Evolutionary conservation across 2,329 filamentous ascomycete genomes (phyloP), one percentile per base, ranked within the genome.

Genomic region (Arthrobotrys entomopaga): DNA sequence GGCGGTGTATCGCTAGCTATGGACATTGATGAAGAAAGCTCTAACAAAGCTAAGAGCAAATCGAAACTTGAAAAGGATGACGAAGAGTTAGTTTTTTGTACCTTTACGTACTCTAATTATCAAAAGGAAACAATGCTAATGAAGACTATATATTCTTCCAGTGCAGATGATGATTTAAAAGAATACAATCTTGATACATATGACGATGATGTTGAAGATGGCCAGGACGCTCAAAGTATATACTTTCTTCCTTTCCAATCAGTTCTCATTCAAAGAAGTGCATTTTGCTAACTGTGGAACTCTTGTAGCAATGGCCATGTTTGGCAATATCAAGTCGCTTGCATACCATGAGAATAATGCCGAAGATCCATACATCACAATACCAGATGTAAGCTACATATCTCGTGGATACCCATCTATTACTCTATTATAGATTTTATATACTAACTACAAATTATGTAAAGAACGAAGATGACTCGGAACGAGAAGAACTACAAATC

Each of bases 111-210:
- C 29, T 34, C 6, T 34, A 10, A 34, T 29, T 11, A 34, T n/a
- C 8, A 40, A 24, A 13, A 13, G 1, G 16, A 24, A 15, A 26
- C 19, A 20, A 22, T 22, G 53, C 71, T 69, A 20, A 76, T 54
- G n/a, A 8, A 53, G 54, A 19, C n/a, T n/a, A n/a, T n/a, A 16
- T 34, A 50, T 40, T 43, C 48, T 66, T 52, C 22, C 65, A 83
- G 84, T 65, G 83, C 87, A 42, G 84, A 90, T 77, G 92, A 97
- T 80, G 93, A 97, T 81, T 86, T 99, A 57, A 95, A 94, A 82
- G 93, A 99, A 82, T 99, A 97, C 82, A 90, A 99, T 80, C 86
- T 99, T 64, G 94, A 98, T 77, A 89, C 97, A 82, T 99, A 99
- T 81, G 95, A 99, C 79, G 91, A 95, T 6, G 86, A 87, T 13